Base-by-base conservation (phyloP, 495 filamentous ascomycete species). In the Parathielavia appendiculata region DNA sequence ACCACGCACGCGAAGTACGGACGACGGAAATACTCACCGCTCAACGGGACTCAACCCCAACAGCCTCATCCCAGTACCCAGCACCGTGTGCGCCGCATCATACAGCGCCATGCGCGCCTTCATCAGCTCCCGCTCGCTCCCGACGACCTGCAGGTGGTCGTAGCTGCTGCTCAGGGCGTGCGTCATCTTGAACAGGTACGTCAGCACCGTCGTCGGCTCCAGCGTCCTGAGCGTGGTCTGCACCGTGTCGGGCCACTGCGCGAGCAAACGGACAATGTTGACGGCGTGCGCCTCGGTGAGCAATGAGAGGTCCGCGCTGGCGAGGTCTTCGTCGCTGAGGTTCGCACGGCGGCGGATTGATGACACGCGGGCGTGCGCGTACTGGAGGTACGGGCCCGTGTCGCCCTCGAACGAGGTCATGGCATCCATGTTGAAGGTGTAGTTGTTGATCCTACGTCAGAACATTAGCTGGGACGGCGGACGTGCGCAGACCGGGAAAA, bases 161-260 rank as follows among this genome's bases (percentile, higher is more conserved):
- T 93, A 95, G 69, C 86, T 87, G 39, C 85, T 88, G 76, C 87
- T 92, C 54, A 95, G 72, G 51, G 84, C 78, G 69, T 93, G 90
- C 1, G 89, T 95, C 86, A 96, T 87, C 73, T 84, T 86, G 78
- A 92, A 92, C 45, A 96, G 81, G 73, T 93, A 96, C 12, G 84
- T 85, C 35, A 95, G 75, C 50, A 95, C 73, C 0, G 83, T 85
- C 10, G 81, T 80, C 8, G 85, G 85, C 68, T 88, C 85, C 7
- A 83, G 75, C 0, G 83, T 85, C 66, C 81, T 82, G 22, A 86
- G 74, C 0, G 83, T 85, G 57, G 85, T 84, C 62, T 81, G 73
- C 17, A 84, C 72, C 1, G 83, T 80, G 60, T 88, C 85, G 8
- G 85, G 85, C 69, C 82, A 88, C 61, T 86, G 82, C 0, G 81